A percentile compares a stretch with the other conserved stretches of the same genome.
Evolutionary conservation across 352 stramenopile species (phyloP).

Genomic region (Phytophthora lateralis): DNA sequence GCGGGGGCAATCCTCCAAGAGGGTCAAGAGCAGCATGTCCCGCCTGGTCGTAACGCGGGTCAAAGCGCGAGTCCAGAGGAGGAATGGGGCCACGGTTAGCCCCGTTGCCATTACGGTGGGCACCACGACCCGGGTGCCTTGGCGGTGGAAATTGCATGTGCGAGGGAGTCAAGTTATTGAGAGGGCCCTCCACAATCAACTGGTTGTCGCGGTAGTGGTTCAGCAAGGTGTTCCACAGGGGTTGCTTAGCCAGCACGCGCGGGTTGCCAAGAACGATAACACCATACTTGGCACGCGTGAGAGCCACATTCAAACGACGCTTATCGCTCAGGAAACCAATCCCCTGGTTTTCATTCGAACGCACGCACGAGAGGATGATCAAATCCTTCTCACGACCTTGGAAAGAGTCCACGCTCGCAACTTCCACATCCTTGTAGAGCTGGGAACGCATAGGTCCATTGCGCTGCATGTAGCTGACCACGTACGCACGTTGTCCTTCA

Average conservation of each 20-base stretch:
- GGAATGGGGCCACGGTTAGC: conserved; percentile 58
- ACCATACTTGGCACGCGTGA: conserved; percentile 98
- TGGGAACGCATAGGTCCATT: conserved; percentile 93
- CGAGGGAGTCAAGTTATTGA: conserved; percentile 96
- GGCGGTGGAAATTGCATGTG: conserved; percentile 96
- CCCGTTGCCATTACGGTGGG: conserved; percentile 35
- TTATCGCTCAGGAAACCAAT: conserved; percentile 99
- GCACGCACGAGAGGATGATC: conserved; percentile 98
- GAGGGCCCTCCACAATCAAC: conserved; percentile 94
- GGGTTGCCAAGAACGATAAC: conserved; percentile 98
- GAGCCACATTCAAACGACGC: conserved; percentile 98
- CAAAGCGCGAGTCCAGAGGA: conserved; percentile 85
- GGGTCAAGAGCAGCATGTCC: conserved; percentile 26
- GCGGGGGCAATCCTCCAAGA: conserved; percentile 43
- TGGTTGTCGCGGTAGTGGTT: conserved; percentile 98
- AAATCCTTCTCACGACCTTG: conserved; percentile 99
- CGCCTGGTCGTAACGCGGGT: conserved; percentile 78
- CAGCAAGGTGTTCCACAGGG: conserved; percentile 96
- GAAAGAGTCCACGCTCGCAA: conserved; percentile 99
- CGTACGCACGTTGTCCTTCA: conserved; percentile 97
- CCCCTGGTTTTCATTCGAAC: conserved; percentile 98
- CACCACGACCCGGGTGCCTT: conserved; percentile 47
- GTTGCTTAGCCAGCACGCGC: conserved; percentile 96
- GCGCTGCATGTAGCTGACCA: conserved; percentile 98
- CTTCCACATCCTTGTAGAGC: conserved; percentile 98